Percentiles rank a stretch among this genome's conserved stretches.
Conservation (phyloP, 2,329 filamentous ascomycete genomes). For the Trichothecium roseum region DNA sequence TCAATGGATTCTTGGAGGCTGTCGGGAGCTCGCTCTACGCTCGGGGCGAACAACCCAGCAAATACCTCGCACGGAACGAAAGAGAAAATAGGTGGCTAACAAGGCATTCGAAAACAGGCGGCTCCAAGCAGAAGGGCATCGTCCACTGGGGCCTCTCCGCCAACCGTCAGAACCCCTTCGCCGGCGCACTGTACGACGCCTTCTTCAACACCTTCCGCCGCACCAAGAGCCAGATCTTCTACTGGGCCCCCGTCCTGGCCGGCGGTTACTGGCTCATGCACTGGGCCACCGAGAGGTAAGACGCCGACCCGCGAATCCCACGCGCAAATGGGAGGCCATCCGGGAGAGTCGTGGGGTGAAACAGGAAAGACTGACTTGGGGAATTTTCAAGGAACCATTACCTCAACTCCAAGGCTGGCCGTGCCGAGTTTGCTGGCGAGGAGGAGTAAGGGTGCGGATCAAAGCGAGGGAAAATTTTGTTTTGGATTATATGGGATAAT, state of each 20-base stretch:
- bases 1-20: not conserved
- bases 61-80: not conserved
- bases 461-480: conserved; percentile 10
- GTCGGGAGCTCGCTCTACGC: not conserved
- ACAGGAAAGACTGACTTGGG: conserved; percentile 1
- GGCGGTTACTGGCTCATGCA: conserved; percentile 73
- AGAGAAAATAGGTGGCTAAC: conserved; percentile 8
- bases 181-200: conserved; percentile 66
- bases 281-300: conserved; percentile 92
- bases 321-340: no score
- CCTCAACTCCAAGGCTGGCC: conserved; percentile 69
- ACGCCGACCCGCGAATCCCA: no score
- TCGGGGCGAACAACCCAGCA: not conserved
- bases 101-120: conserved; percentile 29
- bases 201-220: conserved; percentile 95
- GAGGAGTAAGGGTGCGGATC: conserved; percentile 24
- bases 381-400: conserved; percentile 57
- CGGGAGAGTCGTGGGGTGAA: no score
- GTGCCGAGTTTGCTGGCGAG: conserved; percentile 38
- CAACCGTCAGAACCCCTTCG: conserved; percentile 84
- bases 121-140: conserved; percentile 52
- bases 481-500: conserved; percentile 19
- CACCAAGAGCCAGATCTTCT: conserved; percentile 77
- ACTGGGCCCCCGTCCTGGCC: conserved; percentile 71
- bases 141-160: conserved; percentile 65